phyloP scores from a whole-genome alignment of 768 basidiomycete genomes.

The Mycena olivaceomarginata region DNA sequence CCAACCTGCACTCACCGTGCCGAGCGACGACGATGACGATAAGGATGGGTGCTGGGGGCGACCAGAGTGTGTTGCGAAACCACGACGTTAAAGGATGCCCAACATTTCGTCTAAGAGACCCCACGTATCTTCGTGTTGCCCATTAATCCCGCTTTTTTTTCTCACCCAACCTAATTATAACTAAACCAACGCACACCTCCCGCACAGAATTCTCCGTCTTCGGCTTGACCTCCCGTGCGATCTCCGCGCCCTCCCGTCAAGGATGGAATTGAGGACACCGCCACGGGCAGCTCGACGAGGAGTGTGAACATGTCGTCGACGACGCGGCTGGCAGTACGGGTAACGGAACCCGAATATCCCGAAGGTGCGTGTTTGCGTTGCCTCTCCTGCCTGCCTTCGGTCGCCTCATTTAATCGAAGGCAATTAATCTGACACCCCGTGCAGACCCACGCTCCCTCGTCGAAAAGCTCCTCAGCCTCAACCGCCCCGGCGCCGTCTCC shows the following conservation, averaged over 20 bases:
- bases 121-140: background rate
- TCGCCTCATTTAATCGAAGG: no score
- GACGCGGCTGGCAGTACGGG: constrained; percentile 89
- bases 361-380: constrained; percentile 34
- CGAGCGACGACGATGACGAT: no score
- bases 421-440: background rate
- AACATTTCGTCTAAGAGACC: no score
- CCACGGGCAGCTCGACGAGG: constrained; percentile 90
- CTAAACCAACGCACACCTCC: constrained; percentile 13
- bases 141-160: background rate
- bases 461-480: constrained; percentile 82
- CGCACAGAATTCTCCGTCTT: constrained; percentile 90
- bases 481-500: constrained; percentile 84
- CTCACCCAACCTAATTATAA: background rate
- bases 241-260: constrained; percentile 95
- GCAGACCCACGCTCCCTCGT: constrained; percentile 84
- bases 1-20: no score
- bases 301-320: constrained; percentile 96
- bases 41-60: no score
- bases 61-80: no score
- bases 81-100: no score
- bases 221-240: constrained; percentile 88
- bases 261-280: constrained; percentile 96
- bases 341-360: constrained; percentile 94
- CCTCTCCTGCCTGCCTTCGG: no score